Evolutionary conservation across 2,329 filamentous ascomycete genomes (phyloP), one percentile per base, ranked within the genome.

Genomic region (Aspergillus versicolor): DNA sequence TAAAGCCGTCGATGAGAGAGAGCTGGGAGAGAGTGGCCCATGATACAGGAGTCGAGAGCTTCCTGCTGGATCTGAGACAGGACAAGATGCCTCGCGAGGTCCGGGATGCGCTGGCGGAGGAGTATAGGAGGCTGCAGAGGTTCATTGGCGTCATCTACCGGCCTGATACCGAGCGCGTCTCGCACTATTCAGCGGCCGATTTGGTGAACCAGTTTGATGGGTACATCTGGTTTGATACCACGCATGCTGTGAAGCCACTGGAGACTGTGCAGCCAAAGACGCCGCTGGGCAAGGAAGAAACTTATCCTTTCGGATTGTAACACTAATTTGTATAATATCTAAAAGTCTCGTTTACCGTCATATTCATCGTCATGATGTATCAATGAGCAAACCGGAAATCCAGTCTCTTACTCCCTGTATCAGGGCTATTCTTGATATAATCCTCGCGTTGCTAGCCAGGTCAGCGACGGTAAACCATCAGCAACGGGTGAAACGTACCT

Each of bases 91-190:
- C 77, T 56, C 63, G 68, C 6, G 61, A 68, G 49, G 61, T 81
- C 42, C 64, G 73, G n/a, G 57, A 69, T 45, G 71, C 69, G 8
- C 64, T 82, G 46, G 65, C 62, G 45, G 67, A 68, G 40, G 74
- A 73, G 63, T 66, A 61, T 13, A 56, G 55, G 2, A 65, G 74
- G 45, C 65, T 82, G n/a, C 73, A 83, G 68, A 71, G 81, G 11
- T 82, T 82, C 60, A 83, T 83, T 44, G 81, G 80, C 0, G 81
- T 83, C 12, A 79, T 83, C 34, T 83, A 83, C 62, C 70, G 75
- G 3, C 80, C 80, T 3, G 68, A 72, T n/a, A 81, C 79, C 0
- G 81, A 83, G 65, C 65, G 75, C 7, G 67, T 73, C 57, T 81
- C 79, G 38, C 80, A 82, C 61, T 83, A 83, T 63, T 78, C 77